phyloP scores from a whole-genome alignment of 768 basidiomycete genomes.

The Tulasnella sp. region DNA sequence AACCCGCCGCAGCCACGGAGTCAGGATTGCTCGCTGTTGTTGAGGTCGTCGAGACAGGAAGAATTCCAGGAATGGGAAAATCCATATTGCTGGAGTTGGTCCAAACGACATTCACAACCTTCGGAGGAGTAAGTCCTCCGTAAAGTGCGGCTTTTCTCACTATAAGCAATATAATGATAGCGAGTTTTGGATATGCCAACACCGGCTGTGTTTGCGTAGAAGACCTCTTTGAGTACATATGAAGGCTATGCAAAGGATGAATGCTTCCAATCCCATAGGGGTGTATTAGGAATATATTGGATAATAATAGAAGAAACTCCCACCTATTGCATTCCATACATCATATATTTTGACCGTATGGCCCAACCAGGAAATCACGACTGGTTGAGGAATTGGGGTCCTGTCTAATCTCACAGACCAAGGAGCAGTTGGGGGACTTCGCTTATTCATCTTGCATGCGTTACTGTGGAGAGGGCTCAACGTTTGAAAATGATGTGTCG shows the following conservation, averaged over 20 bases:
- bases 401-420: not conserved
- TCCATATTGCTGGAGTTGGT: not conserved
- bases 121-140: not conserved
- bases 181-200: not conserved
- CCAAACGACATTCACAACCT: not conserved
- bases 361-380: not conserved
- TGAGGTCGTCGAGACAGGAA: no score
- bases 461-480: not conserved
- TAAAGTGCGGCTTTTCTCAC: not conserved
- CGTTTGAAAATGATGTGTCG: not conserved
- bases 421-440: not conserved
- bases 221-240: not conserved
- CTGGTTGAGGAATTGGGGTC: not conserved
- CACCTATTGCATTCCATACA: not conserved
- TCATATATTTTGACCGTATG: not conserved
- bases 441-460: not conserved
- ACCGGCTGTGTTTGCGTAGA: not conserved
- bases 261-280: not conserved
- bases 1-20: not conserved
- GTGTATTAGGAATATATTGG: not conserved
- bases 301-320: not conserved
- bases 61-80: not conserved
- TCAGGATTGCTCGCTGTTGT: no score
- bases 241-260: not conserved
- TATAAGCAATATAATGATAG: not conserved